A percentile compares a stretch with the other conserved stretches of the same genome.
These are phyloP conservation scores for Beauveria asiatica DNA, from an alignment of 2,329 filamentous ascomycete species.

Conservation along the genomic window DNA sequence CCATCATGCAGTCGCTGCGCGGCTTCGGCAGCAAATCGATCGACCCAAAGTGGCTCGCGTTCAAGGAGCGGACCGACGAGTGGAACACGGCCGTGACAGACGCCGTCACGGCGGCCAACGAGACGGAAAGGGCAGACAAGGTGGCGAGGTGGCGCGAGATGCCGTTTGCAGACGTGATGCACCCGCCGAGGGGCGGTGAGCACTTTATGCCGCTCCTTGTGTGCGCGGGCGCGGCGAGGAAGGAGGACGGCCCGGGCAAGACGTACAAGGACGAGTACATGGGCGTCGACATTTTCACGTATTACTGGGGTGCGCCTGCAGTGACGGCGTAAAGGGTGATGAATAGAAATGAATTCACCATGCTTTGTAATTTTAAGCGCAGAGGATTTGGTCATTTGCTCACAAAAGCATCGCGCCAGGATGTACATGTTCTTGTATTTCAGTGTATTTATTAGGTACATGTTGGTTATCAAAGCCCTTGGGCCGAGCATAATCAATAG, in stretches of 20 bases:
- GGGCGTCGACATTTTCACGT: slow-evolving; percentile 44
- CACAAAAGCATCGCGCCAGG: background rate
- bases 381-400: background rate
- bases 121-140: slow-evolving; percentile 27
- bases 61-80: slow-evolving; percentile 21
- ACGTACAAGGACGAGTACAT: slow-evolving; percentile 40
- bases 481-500: background rate
- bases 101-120: slow-evolving; percentile 26
- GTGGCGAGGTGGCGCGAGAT: slow-evolving; percentile 40
- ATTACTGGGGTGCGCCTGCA: slow-evolving; percentile 38
- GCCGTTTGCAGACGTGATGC: slow-evolving; percentile 41
- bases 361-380: too few species aligned
- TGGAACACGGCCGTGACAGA: slow-evolving; percentile 41
- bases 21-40: background rate
- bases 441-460: background rate
- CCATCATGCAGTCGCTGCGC: slow-evolving; percentile 32
- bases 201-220: slow-evolving; percentile 53
- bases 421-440: background rate
- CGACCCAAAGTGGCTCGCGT: slow-evolving; percentile 10
- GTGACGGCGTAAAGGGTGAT: slow-evolving; percentile 16
- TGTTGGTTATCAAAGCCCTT: background rate
- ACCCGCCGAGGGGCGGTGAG: slow-evolving; percentile 44
- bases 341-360: too few species aligned
- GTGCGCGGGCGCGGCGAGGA: slow-evolving; percentile 39
- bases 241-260: slow-evolving; percentile 31